A percentile compares a stretch with the other conserved stretches of the same genome.
Evolutionary conservation across 768 basidiomycete species (phyloP).

Genomic region (Hygrocybe punicea): DNA sequence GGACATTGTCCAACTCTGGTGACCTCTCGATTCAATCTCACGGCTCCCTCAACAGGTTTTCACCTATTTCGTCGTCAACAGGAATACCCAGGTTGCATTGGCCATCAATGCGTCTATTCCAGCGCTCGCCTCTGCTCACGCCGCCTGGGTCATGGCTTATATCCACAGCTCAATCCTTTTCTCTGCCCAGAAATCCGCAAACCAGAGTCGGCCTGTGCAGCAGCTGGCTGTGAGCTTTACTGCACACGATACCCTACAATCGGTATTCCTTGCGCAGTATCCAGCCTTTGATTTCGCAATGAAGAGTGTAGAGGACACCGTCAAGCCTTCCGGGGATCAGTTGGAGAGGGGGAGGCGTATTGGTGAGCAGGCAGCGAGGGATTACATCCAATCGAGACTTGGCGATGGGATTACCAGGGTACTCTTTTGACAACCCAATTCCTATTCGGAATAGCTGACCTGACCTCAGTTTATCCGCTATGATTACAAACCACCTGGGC

Average conservation of each 20-base stretch:
- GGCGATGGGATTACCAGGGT: conserved; percentile 2
- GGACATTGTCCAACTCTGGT: not conserved
- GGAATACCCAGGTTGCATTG: conserved; percentile 1
- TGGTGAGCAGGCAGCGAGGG: not conserved
- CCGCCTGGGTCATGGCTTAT: conserved; percentile 1
- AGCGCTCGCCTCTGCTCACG: not conserved
- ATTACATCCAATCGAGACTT: not conserved
- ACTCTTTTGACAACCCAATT: not conserved
- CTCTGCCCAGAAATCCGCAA: not conserved
- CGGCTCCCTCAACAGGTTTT: too few relatives aligned
- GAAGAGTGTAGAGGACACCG: not conserved
- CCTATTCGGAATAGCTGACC: not conserved
- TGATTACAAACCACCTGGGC: not conserved
- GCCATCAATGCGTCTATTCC: conserved; percentile 3
- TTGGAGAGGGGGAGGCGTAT: not conserved
- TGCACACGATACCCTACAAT: conserved; percentile 3
- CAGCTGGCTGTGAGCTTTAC: conserved; percentile 4
- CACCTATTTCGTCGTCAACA: not conserved
- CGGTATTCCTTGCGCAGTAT: conserved; percentile 3
- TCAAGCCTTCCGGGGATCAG: not conserved
- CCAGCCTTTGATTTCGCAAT: not conserved
- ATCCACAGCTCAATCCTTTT: conserved; percentile 2
- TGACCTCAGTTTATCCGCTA: conserved; percentile 4
- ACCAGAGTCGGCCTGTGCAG: conserved; percentile 3
- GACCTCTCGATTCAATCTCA: not conserved